Evolutionary conservation across 331 rosid species (phyloP), one percentile per base, ranked within the genome.

Genomic region (Dryas integrifolia): DNA sequence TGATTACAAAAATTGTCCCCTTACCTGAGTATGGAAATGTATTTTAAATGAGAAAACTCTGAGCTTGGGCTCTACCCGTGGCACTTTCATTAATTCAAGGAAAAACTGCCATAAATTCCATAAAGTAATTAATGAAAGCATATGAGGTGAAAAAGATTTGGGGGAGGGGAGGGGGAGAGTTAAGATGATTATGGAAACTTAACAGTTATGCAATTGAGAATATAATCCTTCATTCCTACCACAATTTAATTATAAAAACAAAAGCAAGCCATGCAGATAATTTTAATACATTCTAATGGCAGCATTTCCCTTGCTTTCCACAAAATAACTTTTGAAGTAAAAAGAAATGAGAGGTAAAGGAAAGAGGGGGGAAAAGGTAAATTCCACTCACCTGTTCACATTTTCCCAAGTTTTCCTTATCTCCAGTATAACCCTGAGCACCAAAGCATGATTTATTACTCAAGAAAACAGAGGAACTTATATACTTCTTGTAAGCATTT

Each of bases 41-140:
- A 95, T 88, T 86, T 89, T 95, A 68, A 91, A 95, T 38, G 90
- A 79, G 84, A 95, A 92, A 73, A 95, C 99, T 85, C 97, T 83
- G 63, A 95, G 87, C 92, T 95, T 95, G 80, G 80, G 82, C 69
- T 92, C 96, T 46, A 88, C 96, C 77, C 97, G 85, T 16, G 99
- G 99, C 16, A 95, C 99, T 83, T 84, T 89, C 99, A 95, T 88
- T 84, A 89, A 50, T 81, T 92, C 97, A 67, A 86, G 51, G 81
- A 95, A 95, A 81, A 89, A 95, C 97, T 89, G 77, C 77, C 63
- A 71, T 51, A 74, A 74, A 79, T 49, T 57, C 75, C 45, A 76
- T 62, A 70, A 40, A 67, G 49, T 16, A 63, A 61, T 49, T 79
- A 80, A 80, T 78, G 46, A 76, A 80, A 78, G 66, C 13, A 38